These are phyloP conservation scores for Hypericum androsaemum DNA, from an alignment of 345 rosid genomes.

Conservation along the genomic window DNA sequence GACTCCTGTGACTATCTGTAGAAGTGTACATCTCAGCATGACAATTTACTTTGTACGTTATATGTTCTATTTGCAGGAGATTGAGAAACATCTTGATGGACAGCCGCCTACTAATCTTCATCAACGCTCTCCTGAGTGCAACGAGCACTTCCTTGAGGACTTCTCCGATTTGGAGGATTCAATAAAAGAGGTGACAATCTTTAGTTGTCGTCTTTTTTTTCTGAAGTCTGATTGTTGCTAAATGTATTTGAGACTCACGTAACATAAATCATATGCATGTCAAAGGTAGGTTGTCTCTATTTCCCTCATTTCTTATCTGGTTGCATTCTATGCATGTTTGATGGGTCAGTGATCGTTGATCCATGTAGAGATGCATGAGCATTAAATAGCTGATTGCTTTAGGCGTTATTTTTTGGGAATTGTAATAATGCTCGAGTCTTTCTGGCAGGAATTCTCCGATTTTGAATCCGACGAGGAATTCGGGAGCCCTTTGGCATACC, in stretches of 20 bases:
- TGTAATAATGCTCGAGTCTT: no score
- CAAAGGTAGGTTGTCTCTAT: no score
- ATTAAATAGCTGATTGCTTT: no score
- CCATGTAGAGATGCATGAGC: no score
- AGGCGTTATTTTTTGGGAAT: no score
- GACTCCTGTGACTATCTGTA: background rate
- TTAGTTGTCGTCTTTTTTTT: background rate
- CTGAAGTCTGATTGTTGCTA: no score
- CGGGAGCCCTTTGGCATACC: conserved; percentile 21
- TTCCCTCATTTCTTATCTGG: no score
- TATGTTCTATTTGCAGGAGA: conserved; percentile 34
- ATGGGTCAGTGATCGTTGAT: no score
- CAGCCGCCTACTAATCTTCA: conserved; percentile 28
- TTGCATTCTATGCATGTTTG: no score
- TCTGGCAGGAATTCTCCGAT: conserved; percentile 5
- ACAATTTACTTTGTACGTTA: background rate
- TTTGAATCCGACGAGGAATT: conserved; percentile 25
- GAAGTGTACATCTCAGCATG: background rate
- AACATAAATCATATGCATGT: no score
- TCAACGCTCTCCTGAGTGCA: conserved; percentile 37
- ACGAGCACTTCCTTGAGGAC: conserved; percentile 38
- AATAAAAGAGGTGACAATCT: conserved; percentile 39
- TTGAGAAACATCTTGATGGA: conserved; percentile 32
- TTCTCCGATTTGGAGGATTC: conserved; percentile 40
- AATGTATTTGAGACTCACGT: no score